Evolutionary conservation across 1,284 basidiomycete species (phyloP), one percentile per base, ranked within the genome.

Genomic region (Fomitiporia mediterranea): DNA sequence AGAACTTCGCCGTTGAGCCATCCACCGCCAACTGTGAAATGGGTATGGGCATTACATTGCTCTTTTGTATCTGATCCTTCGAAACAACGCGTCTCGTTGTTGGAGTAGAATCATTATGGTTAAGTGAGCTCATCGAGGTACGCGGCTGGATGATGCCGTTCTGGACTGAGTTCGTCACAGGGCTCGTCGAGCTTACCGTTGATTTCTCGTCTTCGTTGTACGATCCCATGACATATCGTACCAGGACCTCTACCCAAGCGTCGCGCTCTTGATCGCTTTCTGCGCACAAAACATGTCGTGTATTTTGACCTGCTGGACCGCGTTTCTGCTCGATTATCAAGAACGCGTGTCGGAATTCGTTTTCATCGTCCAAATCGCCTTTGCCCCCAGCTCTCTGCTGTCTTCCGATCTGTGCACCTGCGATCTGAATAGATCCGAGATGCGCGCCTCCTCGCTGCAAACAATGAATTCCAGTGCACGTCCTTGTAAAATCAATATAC

Each of bases 261-360:
- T 99, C 96, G 38, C 96, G 81, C 66, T 97, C 94, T 47, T 79
- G 74, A 70, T 99, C 96, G 67, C 90, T 98, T 70, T 97, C 93
- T 0, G 96, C 96, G 66, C 96, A 98, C 3, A 99, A 76, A 30
- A 99, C 94, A 68, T 98, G 96, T 21, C 92, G 80, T 51, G 88
- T 81, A 61, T 83, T 82, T 50, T 85, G 81, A 3, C 87, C 83
- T 44, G 80, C 81, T 11, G 85, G 85, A 1, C 79, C 81, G 54
- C 82, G 84, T 67, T 84, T 86, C 19, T 82, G 81, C 70, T 98
- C 94, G 60, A 98, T 91, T 66, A 99, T 93, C 57, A 99, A 82
- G 74, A 99, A 98, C 0, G 96, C 96, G 67, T 99, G 96, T 25
- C 94, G 82, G 64, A 96, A 97, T 61, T 97, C 91, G 66, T 91